Evolutionary conservation across 2,329 filamentous ascomycete species (phyloP), one percentile per base, ranked within the genome.

Genomic region (Dactylella cylindrospora): DNA sequence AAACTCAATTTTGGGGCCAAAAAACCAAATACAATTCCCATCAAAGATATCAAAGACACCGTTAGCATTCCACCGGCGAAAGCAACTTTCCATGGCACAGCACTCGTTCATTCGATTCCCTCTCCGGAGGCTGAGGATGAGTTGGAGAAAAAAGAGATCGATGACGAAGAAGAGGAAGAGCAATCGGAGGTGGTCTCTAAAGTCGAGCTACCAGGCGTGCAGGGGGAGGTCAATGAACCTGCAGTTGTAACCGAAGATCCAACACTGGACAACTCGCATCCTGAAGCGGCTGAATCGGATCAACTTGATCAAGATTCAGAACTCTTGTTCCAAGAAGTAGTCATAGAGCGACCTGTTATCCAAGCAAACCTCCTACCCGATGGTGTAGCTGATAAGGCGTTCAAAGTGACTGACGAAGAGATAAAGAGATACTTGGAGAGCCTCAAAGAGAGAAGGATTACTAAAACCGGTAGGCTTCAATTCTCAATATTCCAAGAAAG

Each of bases 401-500:
- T 81, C 65, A 79, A 81, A 66, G 74, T 94, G 33, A 80, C 80
- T 5, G 79, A 86, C 53, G 75, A 79, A 40, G 83, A 88, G 68
- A 83, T 97, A 65, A 80, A 80, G 68, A 78, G 77, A 70, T 96
- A 95, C 72, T 96, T 90, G 90, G 77, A 76, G 66, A 73, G 73
- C 25, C 22, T 26, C 15, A 44, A 13, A 38, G 29, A 15, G 9
- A 43, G n/a, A n/a, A n/a, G n/a, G n/a, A n/a, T n/a, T n/a, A n/a
- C n/a, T n/a, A n/a, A n/a, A n/a, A n/a, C n/a, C n/a, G n/a, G n/a
- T n/a, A n/a, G n/a, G n/a, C n/a, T n/a, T n/a, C n/a, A n/a, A n/a
- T n/a, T n/a, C n/a, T n/a, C n/a, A n/a, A n/a, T n/a, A n/a, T n/a
- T n/a, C n/a, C n/a, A n/a, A n/a, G n/a, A n/a, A n/a, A n/a, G n/a